Conservation (phyloP, 2,329 filamentous ascomycete genomes). For the Chaetomiaceae sp. region DNA sequence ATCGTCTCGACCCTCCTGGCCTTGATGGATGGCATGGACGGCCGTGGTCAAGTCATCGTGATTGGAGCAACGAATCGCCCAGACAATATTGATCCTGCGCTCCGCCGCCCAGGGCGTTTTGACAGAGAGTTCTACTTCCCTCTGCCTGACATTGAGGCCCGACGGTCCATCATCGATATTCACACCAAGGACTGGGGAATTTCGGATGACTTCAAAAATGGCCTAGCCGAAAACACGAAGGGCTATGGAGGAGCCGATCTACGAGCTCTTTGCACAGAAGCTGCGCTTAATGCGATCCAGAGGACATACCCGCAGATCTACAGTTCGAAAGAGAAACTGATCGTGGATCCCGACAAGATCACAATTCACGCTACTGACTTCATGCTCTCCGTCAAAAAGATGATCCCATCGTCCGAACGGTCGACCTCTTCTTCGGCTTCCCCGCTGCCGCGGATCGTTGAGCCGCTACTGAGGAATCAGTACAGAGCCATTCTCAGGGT, state of each 20-base stretch:
- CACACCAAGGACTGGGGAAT: slow-evolving; percentile 94
- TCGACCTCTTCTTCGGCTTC: slow-evolving; percentile 80
- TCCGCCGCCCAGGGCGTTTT: slow-evolving; percentile 89
- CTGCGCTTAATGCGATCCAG: slow-evolving; percentile 91
- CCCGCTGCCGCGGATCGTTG: slow-evolving; percentile 72
- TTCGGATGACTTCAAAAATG: slow-evolving; percentile 70
- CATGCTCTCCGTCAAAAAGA: slow-evolving; percentile 93
- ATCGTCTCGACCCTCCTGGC: slow-evolving; percentile 94
- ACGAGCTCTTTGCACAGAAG: slow-evolving; percentile 90
- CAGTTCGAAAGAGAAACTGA: slow-evolving; percentile 78
- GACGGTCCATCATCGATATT: slow-evolving; percentile 86
- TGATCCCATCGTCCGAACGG: slow-evolving; percentile 90
- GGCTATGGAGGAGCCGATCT: slow-evolving; percentile 96
- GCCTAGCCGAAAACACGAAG: slow-evolving; percentile 83
- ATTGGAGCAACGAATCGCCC: slow-evolving; percentile 98
- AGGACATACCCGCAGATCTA: slow-evolving; percentile 96
- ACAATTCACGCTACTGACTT: slow-evolving; percentile 90
- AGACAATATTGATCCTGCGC: slow-evolving; percentile 93
- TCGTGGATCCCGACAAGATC: slow-evolving; percentile 82
- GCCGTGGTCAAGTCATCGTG: slow-evolving; percentile 95
- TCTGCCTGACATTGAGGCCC: slow-evolving; percentile 73
- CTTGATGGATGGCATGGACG: slow-evolving; percentile 97
- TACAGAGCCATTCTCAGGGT: slow-evolving; percentile 64
- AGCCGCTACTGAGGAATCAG: slow-evolving; percentile 73
- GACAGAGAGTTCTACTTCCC: slow-evolving; percentile 98